phyloP scores from a whole-genome alignment of 192 early-diverging fungal species.

The Powellomyces hirtus region DNA sequence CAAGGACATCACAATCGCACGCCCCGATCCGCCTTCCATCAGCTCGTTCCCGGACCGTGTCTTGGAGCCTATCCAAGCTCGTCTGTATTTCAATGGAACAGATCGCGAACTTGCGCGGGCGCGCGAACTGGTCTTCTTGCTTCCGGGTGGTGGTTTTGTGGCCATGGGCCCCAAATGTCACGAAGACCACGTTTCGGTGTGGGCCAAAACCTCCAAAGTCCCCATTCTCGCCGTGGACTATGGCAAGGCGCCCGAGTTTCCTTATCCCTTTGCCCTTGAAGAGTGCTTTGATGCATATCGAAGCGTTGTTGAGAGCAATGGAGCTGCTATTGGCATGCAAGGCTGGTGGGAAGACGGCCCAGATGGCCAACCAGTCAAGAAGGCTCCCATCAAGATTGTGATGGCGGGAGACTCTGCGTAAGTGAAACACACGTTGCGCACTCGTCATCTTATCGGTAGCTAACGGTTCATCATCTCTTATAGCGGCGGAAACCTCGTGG shows the following conservation, averaged over 20 bases:
- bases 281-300: constrained; percentile 90
- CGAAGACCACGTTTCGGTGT: constrained; percentile 76
- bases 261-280: constrained; percentile 88
- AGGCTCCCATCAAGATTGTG: constrained; percentile 66
- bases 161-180: constrained; percentile 87
- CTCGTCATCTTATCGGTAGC: no score
- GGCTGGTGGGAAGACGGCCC: constrained; percentile 46
- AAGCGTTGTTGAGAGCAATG: constrained; percentile 70
- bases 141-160: constrained; percentile 86
- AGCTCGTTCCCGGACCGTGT: constrained; percentile 38
- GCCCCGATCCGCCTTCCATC: constrained; percentile 36
- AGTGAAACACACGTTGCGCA: no score
- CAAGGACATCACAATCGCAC: constrained; percentile 39
- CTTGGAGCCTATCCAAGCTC: constrained; percentile 35
- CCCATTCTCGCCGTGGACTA: constrained; percentile 86
- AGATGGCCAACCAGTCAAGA: constrained; percentile 16
- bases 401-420: constrained; percentile 92
- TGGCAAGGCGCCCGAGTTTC: constrained; percentile 91
- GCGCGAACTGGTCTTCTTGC: constrained; percentile 35
- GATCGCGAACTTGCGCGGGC: constrained; percentile 24
- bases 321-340: constrained; percentile 71
- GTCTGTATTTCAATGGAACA: constrained; percentile 46
- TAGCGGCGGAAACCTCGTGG: constrained; percentile 86
- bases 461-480: no score
- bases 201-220: constrained; percentile 70